A percentile compares a stretch with the other conserved stretches of the same genome.
phyloP scores from a whole-genome alignment of 495 filamentous ascomycete species.

The Letharia lupina region DNA sequence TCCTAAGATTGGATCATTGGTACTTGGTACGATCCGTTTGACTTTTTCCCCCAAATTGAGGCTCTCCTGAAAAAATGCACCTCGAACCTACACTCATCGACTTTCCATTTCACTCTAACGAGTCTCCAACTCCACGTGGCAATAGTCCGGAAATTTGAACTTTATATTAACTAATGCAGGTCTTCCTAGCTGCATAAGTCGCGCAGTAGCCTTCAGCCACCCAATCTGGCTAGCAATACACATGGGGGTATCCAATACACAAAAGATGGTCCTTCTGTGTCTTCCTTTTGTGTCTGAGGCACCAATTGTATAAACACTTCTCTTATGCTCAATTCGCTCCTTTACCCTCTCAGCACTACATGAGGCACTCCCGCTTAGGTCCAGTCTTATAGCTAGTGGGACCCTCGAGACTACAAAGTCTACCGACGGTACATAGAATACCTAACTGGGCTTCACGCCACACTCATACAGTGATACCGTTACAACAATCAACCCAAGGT shows the following conservation, averaged over 20 bases:
- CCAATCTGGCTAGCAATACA: neutral
- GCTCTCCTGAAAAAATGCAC: neutral
- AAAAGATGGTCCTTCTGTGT: too few species aligned
- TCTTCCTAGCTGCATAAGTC: neutral
- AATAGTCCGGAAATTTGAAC: neutral
- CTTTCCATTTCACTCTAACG: neutral
- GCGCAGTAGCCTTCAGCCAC: constrained; percentile 1
- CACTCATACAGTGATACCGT: too few species aligned
- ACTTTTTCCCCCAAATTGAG: neutral
- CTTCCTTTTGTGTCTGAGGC: too few species aligned
- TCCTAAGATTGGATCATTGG: neutral
- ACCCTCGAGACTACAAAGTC: too few species aligned
- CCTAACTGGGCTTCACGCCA: too few species aligned
- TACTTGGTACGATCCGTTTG: neutral
- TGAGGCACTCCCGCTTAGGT: too few species aligned
- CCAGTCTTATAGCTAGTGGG: too few species aligned
- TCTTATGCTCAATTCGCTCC: too few species aligned
- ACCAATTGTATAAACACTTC: too few species aligned
- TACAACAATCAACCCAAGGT: neutral
- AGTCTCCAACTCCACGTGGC: neutral
- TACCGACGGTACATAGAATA: too few species aligned
- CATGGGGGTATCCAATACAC: neutral
- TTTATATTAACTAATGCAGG: neutral
- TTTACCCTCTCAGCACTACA: too few species aligned
- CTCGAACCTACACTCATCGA: neutral